Base-by-base conservation (phyloP, 106 monocot species). In the Acanthochlamys bracteata region DNA sequence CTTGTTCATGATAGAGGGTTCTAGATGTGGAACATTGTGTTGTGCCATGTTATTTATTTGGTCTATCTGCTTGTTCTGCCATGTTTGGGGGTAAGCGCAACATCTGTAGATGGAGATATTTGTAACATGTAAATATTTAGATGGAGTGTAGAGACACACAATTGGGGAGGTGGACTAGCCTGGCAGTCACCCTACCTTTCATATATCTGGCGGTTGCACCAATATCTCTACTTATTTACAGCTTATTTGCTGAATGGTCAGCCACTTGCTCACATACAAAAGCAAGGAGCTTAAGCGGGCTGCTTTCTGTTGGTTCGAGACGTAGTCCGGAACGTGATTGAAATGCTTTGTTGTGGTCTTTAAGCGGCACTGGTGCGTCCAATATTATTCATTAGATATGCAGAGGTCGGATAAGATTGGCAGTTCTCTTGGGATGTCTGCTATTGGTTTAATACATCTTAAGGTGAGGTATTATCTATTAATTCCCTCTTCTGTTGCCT, bases 71-170 rank as follows among this genome's bases (percentile, higher is more conserved):
- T 83, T 24, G 73, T 17, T 22, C 68, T 93, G 42, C 89, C 93
- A 27, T 89, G 93, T 89, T 89, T 93, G 51, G 80, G 83, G 83
- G 93, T 83, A 55, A 62, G 76, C 70, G 86, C 80, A 25, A 79
- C 80, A 47, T 85, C 89, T 16, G 76, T 75, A 42, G 73, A 81
- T 33, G 86, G 89, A 61, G 71, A 78, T 53, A 55, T 93, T 60
- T 66, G 41, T 11, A 47, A 24, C 42, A 81, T 86, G 86, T 89
- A 76, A 55, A 57, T 83, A 59, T 79, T 74, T 59, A 85, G 93
- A 25, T 93, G 93, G 89, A 79, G 45, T 24, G 25, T 86, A 25
- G 39, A 60, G 26, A 17, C 52, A 27, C 17, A 55, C 42, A 56
- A 41, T 41, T 52, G 46, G 41, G 11, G 24, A 59, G 64, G 64